phyloP scores from a whole-genome alignment of 2,329 filamentous ascomycete species.

The Plectosphaerella cucumerina region DNA sequence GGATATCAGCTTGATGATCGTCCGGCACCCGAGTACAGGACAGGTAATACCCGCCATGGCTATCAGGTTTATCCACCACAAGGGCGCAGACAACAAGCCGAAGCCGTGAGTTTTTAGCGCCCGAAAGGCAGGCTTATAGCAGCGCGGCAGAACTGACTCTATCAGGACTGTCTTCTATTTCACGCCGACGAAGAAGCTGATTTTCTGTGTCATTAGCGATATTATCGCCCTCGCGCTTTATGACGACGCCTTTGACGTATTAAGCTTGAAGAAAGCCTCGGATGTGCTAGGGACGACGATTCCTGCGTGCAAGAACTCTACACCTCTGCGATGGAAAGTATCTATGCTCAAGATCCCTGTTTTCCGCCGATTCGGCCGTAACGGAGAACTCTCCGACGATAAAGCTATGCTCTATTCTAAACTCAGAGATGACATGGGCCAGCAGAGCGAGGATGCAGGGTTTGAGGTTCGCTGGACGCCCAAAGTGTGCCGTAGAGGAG shows the following conservation, averaged over 20 bases:
- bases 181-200: slow-evolving; percentile 17
- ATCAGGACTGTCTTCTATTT: slow-evolving; percentile 23
- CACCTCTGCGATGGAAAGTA: slow-evolving; percentile 19
- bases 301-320: slow-evolving; percentile 11
- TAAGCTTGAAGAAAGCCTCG: slow-evolving; percentile 14
- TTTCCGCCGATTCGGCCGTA: slow-evolving; percentile 14
- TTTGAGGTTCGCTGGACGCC: slow-evolving; percentile 14
- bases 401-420: slow-evolving; percentile 19
- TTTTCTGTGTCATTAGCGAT: slow-evolving; percentile 19
- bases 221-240: slow-evolving; percentile 20
- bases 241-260: slow-evolving; percentile 17
- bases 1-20: slow-evolving; percentile 23
- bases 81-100: slow-evolving; percentile 21
- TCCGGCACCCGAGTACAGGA: slow-evolving; percentile 17
- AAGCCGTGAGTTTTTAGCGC: slow-evolving; percentile 17
- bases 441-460: slow-evolving; percentile 17
- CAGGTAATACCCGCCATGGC: slow-evolving; percentile 17
- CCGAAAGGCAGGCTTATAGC: too few species aligned
- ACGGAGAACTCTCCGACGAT: slow-evolving; percentile 8
- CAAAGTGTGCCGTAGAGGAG: slow-evolving; percentile 14
- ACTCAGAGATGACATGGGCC: slow-evolving; percentile 19
- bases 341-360: slow-evolving; percentile 20
- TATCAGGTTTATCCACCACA: slow-evolving; percentile 25
- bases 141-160: slow-evolving; percentile 10
- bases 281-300: slow-evolving; percentile 13